Conservation (phyloP, 2,329 filamentous ascomycete species). For the Aspergillus sp. region DNA sequence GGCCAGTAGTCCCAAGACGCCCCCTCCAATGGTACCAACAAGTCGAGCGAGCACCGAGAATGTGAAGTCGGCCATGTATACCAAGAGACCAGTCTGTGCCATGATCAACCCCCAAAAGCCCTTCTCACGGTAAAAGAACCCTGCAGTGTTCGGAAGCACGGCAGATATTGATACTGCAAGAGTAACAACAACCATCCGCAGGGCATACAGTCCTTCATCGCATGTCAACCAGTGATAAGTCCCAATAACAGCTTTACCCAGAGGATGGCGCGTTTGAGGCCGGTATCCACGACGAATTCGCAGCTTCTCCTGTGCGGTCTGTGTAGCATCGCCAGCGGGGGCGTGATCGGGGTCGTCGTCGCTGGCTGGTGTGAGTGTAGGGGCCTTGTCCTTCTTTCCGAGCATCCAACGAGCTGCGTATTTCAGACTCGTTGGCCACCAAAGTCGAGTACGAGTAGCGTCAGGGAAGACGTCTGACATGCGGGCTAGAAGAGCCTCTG, state of each 20-base stretch:
- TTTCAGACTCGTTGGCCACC: conserved; percentile 44
- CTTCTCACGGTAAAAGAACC: conserved; percentile 54
- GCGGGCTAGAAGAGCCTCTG: conserved; percentile 32
- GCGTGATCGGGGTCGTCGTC: conserved; percentile 27
- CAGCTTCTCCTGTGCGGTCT: conserved; percentile 38
- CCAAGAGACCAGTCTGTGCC: conserved; percentile 49
- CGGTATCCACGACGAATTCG: conserved; percentile 37
- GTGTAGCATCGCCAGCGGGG: conserved; percentile 30
- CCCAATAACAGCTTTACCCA: conserved; percentile 28
- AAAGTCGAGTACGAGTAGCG: conserved; percentile 39
- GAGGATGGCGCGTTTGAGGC: conserved; percentile 23
- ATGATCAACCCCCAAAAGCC: conserved; percentile 56
- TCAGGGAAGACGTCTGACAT: conserved; percentile 38
- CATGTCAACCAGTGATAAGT: conserved; percentile 44
- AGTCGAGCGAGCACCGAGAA: conserved; percentile 46
- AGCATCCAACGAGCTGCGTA: conserved; percentile 44
- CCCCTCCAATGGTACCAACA: conserved; percentile 49
- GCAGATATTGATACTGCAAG: conserved; percentile 46
- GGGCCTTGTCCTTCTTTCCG: conserved; percentile 25
- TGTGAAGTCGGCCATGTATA: conserved; percentile 54
- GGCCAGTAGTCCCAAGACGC: conserved; percentile 46
- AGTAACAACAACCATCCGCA: conserved; percentile 51
- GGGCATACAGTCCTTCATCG: conserved; percentile 46
- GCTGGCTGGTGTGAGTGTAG: conserved; percentile 15
- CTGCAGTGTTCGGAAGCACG: conserved; percentile 43